A percentile compares a stretch with the other conserved stretches of the same genome.
phyloP scores from a whole-genome alignment of 805 yeast genomes.

The Starmerella sirachaensis region DNA sequence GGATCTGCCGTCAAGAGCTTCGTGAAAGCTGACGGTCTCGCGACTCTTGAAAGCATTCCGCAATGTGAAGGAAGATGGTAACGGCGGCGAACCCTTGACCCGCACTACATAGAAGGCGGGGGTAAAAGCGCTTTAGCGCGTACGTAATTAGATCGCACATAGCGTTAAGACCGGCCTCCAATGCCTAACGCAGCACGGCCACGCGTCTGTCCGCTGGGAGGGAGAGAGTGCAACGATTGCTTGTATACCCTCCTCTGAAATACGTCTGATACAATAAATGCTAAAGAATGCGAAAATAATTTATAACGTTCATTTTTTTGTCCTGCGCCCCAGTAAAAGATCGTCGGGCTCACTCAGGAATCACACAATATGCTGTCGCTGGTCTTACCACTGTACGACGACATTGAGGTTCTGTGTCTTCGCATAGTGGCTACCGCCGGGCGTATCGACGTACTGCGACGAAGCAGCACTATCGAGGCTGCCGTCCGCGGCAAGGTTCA shows the following conservation, averaged over 20 bases:
- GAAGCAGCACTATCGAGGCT: slow-evolving; percentile 4
- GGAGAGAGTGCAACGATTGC: not conserved
- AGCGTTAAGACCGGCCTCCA: too few species aligned
- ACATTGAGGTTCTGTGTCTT: slow-evolving; percentile 10
- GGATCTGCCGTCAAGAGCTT: slow-evolving; percentile 30
- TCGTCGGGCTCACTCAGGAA: too few species aligned
- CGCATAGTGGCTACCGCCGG: slow-evolving; percentile 17
- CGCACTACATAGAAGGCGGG: too few species aligned
- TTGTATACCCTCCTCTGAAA: not conserved
- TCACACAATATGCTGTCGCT: too few species aligned
- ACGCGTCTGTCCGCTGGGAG: too few species aligned
- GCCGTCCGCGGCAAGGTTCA: slow-evolving; percentile 9
- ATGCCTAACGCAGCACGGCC: too few species aligned
- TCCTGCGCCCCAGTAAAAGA: too few species aligned
- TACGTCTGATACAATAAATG: not conserved
- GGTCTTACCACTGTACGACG: slow-evolving; percentile 11
- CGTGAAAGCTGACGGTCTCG: slow-evolving; percentile 27
- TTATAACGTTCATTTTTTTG: too few species aligned
- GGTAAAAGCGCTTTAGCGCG: too few species aligned
- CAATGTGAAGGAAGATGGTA: not conserved
- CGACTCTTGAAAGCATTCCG: slow-evolving; percentile 14
- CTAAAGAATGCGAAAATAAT: not conserved
- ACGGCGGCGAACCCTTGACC: not conserved
- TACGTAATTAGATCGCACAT: too few species aligned
- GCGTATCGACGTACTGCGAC: slow-evolving; percentile 11